phyloP scores from a whole-genome alignment of 768 basidiomycete genomes.

The Stropharia rugosoannulata region DNA sequence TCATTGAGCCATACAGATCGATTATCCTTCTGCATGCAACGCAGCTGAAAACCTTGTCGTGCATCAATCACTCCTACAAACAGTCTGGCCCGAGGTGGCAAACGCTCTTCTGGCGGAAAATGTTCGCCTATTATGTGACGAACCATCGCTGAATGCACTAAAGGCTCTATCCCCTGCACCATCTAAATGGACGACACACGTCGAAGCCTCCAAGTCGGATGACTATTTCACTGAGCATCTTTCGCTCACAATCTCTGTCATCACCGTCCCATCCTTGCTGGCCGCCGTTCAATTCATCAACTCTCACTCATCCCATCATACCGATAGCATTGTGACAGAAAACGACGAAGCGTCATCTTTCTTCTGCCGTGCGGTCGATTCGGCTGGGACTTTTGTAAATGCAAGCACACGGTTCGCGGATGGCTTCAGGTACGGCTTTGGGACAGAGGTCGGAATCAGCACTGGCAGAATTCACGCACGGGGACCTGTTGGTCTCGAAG shows the following conservation, averaged over 20 bases:
- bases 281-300: constrained; percentile 90
- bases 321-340: constrained; percentile 91
- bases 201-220: constrained; percentile 50
- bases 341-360: constrained; percentile 56
- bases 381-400: constrained; percentile 91
- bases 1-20: constrained; percentile 50
- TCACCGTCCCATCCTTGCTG: constrained; percentile 65
- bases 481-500: constrained; percentile 94
- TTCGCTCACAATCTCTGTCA: constrained; percentile 79
- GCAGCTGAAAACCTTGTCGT: constrained; percentile 87
- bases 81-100: constrained; percentile 83
- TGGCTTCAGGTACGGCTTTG: constrained; percentile 95
- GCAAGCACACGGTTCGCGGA: constrained; percentile 96
- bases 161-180: constrained; percentile 30
- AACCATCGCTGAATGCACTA: constrained; percentile 57
- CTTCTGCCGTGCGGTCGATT: constrained; percentile 89
- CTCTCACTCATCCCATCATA: constrained; percentile 91
- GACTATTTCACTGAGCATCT: constrained; percentile 91
- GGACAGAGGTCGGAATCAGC: constrained; percentile 97
- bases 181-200: constrained; percentile 43
- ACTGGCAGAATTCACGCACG: constrained; percentile 96
- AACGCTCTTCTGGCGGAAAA: constrained; percentile 61
- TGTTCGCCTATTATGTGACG: constrained; percentile 83
- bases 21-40: constrained; percentile 97
- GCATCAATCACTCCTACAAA: constrained; percentile 68